Percentiles rank a stretch among this genome's conserved stretches.
These are phyloP conservation scores for Psilocybe subaeruginosa DNA, from an alignment of 768 basidiomycete species.

Conservation along the genomic window DNA sequence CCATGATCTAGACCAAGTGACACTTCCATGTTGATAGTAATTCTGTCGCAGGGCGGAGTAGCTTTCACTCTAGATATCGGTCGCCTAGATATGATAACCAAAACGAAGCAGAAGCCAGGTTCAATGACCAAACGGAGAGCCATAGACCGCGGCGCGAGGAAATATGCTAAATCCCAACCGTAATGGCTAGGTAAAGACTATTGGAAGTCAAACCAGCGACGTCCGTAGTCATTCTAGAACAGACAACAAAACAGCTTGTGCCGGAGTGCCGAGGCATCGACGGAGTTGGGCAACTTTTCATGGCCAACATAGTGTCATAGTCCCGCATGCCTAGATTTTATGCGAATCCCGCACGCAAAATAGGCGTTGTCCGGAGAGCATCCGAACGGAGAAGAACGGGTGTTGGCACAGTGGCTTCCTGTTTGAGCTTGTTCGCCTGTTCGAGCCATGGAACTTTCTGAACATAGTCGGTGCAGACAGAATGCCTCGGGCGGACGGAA, in stretches of 20 bases:
- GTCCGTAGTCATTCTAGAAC: not conserved
- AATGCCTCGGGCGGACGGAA: not conserved
- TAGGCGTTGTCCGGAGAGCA: constrained; percentile 3
- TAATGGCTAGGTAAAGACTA: not conserved
- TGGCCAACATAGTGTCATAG: not conserved
- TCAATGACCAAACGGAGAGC: not conserved
- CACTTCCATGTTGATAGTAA: not conserved
- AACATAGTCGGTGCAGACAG: not conserved
- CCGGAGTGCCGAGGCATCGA: not conserved
- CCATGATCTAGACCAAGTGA: not conserved
- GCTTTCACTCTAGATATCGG: not conserved
- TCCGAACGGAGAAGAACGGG: not conserved
- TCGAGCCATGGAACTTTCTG: not conserved
- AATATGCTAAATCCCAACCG: not conserved
- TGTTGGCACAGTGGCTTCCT: not conserved
- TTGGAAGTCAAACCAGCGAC: not conserved
- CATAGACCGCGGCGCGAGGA: constrained; percentile 5
- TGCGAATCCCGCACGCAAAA: constrained; percentile 7
- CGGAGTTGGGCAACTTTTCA: not conserved
- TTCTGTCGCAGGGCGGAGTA: not conserved
- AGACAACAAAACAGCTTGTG: not conserved
- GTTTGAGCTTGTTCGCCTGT: not conserved
- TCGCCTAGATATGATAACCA: not conserved
- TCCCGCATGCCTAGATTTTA: constrained; percentile 1
- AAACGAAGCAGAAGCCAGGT: constrained; percentile 6